These are phyloP conservation scores for Xylona heveae DNA, from an alignment of 495 filamentous ascomycete genomes.

Conservation along the genomic window DNA sequence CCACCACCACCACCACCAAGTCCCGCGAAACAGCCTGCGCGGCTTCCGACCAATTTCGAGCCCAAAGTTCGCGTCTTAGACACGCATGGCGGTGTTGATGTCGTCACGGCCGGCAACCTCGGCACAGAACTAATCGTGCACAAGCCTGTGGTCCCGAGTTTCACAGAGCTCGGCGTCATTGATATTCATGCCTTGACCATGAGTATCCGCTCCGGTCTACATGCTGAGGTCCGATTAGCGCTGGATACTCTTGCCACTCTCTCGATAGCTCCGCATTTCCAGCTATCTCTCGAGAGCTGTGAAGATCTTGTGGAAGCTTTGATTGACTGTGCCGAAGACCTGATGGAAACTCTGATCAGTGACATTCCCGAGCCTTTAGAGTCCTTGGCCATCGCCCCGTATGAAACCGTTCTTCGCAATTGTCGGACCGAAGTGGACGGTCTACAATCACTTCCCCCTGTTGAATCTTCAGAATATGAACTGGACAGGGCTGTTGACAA, in stretches of 20 bases:
- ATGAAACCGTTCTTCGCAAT: slow-evolving; percentile 70
- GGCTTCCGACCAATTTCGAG: slow-evolving; percentile 22
- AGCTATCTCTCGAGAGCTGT: slow-evolving; percentile 49
- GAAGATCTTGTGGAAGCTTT: slow-evolving; percentile 77
- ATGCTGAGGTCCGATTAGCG: slow-evolving; percentile 69
- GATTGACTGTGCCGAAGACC: slow-evolving; percentile 78
- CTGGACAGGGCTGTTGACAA: slow-evolving; percentile 72
- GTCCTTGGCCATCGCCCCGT: slow-evolving; percentile 53
- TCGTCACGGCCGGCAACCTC: slow-evolving; percentile 35
- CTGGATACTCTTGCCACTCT: slow-evolving; percentile 63
- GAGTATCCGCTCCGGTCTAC: slow-evolving; percentile 80
- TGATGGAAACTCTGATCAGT: slow-evolving; percentile 57
- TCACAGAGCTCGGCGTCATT: slow-evolving; percentile 65
- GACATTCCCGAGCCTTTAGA: slow-evolving; percentile 69
- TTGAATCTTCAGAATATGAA: slow-evolving; percentile 62
- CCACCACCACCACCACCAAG: background rate
- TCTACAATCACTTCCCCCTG: slow-evolving; percentile 44
- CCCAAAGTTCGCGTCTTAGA: slow-evolving; percentile 38
- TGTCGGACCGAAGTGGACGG: slow-evolving; percentile 47
- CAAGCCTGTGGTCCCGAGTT: slow-evolving; percentile 50
- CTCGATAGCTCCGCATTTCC: slow-evolving; percentile 36
- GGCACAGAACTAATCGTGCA: slow-evolving; percentile 37
- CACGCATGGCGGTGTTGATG: slow-evolving; percentile 42
- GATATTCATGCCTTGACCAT: slow-evolving; percentile 84
- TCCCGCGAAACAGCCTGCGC: background rate